Base-by-base conservation (phyloP, 805 yeast species). In the Cyberlindnera mississippiensis region DNA sequence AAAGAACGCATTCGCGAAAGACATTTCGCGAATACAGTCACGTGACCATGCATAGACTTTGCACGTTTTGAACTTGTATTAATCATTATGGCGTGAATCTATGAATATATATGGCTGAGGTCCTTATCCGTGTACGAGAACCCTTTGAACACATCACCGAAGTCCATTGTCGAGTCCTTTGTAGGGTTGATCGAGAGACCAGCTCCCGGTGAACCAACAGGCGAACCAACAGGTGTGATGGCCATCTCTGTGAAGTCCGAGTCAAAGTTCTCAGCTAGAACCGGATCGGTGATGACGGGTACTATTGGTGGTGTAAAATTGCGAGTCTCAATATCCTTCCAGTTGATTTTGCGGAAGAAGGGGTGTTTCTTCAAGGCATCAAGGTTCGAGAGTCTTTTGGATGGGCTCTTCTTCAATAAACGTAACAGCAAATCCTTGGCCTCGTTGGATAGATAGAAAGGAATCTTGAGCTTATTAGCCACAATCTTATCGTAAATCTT, bases 251-350 rank as follows among this genome's bases (percentile, higher is more conserved):
- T 88, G 63, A 88, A 88, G 45, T 85, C 90, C 9, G 72, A 63
- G 48, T 86, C 87, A 57, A 88, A 88, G 55, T 88, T 88, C 58
- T 88, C 96, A 0, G 96, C 96, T 41, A 84, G 58, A 35, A 71
- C 80, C 18, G 95, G 91, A 55, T 87, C 80, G 0, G 95, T 84
- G 33, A 89, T 76, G 6, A 86, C 63, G 1, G 96, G 96, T n/a
- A 79, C 66, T 28, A 88, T 82, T 1, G 96, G 96, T 2, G 96
- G 95, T 39, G 67, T 64, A 7, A 75, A 62, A 1, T 63, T 61
- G 22, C 63, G 56, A 19, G 63, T 64, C 37, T 72, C 76, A 33
- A 88, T 60, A 37, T 64, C 61, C 13, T 65, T 63, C 96, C 96
- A 88, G 56, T 82, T 72, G 28, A 88, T 67, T 50, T 81, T 79